These are phyloP conservation scores for Scutellaria baicalensis DNA, from an alignment of 257 asterid species.

Conservation along the genomic window DNA sequence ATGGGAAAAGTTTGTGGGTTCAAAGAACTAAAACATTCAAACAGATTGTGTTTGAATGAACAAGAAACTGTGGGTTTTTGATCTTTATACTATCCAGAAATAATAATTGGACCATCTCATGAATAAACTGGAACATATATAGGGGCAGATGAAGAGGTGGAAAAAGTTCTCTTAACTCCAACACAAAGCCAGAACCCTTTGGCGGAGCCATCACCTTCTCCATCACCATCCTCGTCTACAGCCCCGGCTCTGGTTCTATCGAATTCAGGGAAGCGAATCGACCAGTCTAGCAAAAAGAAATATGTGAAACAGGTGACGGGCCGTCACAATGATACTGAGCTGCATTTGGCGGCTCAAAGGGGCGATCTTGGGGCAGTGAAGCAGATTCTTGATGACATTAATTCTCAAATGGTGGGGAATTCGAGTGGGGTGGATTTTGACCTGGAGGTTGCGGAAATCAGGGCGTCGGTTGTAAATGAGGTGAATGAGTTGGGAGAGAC, in stretches of 20 bases:
- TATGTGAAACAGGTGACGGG: conserved; percentile 62
- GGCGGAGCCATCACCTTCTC: conserved; percentile 31
- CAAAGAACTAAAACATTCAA: background rate
- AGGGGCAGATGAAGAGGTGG: conserved; percentile 25
- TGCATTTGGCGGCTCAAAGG: conserved; percentile 59
- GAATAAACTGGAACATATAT: conserved; percentile 5
- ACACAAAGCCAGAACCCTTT: conserved; percentile 18
- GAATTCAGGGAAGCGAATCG: conserved; percentile 47
- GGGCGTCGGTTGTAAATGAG: conserved; percentile 49
- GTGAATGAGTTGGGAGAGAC: conserved; percentile 64
- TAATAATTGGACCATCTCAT: background rate
- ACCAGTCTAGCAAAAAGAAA: conserved; percentile 41
- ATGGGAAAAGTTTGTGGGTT: background rate
- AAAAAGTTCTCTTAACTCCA: conserved; percentile 19
- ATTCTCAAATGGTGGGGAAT: conserved; percentile 42
- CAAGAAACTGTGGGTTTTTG: background rate
- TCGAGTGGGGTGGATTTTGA: conserved; percentile 41
- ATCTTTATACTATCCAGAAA: background rate
- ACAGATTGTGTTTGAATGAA: background rate
- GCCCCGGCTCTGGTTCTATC: conserved; percentile 48
- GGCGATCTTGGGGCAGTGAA: conserved; percentile 57
- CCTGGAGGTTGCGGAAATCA: conserved; percentile 43
- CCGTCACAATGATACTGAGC: conserved; percentile 55
- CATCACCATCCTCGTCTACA: conserved; percentile 46
- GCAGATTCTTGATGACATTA: conserved; percentile 46